These are phyloP conservation scores for Aspergillus homomorphus DNA, from an alignment of 495 filamentous ascomycete genomes.

Conservation along the genomic window DNA sequence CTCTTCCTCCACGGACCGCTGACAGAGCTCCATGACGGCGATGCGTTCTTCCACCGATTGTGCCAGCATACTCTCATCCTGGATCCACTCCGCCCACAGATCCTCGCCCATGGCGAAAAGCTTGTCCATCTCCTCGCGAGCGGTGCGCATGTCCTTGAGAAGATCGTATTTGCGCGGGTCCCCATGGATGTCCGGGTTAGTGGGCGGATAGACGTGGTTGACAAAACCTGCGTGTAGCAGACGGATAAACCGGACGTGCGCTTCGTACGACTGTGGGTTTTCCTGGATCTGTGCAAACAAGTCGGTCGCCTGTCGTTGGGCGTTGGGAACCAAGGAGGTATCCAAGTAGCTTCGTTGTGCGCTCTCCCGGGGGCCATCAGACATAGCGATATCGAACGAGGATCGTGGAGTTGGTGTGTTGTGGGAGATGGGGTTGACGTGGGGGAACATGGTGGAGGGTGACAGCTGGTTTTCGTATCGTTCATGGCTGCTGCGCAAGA, in stretches of 20 bases:
- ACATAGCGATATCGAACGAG: slow-evolving; percentile 57
- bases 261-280: slow-evolving; percentile 63
- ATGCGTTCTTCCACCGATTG: slow-evolving; percentile 61
- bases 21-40: slow-evolving; percentile 78
- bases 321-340: slow-evolving; percentile 51
- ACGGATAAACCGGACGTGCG: slow-evolving; percentile 61
- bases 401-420: slow-evolving; percentile 52
- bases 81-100: slow-evolving; percentile 62
- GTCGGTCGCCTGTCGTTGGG: slow-evolving; percentile 52
- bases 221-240: slow-evolving; percentile 63
- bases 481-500: slow-evolving; percentile 46
- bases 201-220: slow-evolving; percentile 49
- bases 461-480: slow-evolving; percentile 50
- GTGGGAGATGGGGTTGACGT: slow-evolving; percentile 49
- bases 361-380: slow-evolving; percentile 47
- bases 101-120: slow-evolving; percentile 66
- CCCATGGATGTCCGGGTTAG: slow-evolving; percentile 44
- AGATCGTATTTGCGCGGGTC: slow-evolving; percentile 54
- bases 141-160: slow-evolving; percentile 58
- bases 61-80: slow-evolving; percentile 61
- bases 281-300: slow-evolving; percentile 53
- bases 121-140: slow-evolving; percentile 62
- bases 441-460: slow-evolving; percentile 45
- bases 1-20: slow-evolving; percentile 77
- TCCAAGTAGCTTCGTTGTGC: slow-evolving; percentile 47